Conservation (phyloP, 805 yeast genomes). For the Spencermartinsiella europaea region DNA sequence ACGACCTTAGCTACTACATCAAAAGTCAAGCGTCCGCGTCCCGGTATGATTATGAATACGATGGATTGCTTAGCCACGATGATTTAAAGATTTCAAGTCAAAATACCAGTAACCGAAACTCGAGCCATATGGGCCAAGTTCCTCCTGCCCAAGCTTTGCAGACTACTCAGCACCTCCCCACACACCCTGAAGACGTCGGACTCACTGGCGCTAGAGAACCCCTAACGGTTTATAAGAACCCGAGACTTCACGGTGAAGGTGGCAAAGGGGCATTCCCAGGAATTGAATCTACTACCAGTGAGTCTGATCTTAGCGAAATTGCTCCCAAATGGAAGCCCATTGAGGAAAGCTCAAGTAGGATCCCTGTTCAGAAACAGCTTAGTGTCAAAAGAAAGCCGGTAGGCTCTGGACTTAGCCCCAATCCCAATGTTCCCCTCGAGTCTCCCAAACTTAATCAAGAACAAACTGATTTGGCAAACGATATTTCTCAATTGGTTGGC, state of each 20-base stretch:
- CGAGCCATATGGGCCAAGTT: background rate
- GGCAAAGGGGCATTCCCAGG: background rate
- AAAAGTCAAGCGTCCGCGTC: background rate
- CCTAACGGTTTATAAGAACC: background rate
- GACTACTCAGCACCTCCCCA: background rate
- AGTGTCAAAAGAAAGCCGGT: slow-evolving; percentile 22
- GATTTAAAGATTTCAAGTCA: background rate
- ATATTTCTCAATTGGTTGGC: slow-evolving; percentile 3
- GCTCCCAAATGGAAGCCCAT: slow-evolving; percentile 9
- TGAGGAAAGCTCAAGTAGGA: background rate
- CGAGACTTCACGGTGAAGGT: background rate
- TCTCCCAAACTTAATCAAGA: slow-evolving; percentile 1
- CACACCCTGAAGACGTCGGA: background rate
- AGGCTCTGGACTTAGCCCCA: slow-evolving; percentile 9
- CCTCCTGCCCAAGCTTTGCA: background rate
- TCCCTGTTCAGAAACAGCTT: slow-evolving; percentile 1
- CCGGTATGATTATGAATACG: background rate
- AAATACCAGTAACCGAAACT: background rate
- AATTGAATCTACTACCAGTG: background rate
- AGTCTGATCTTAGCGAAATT: slow-evolving; percentile 6
- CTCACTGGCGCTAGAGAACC: background rate
- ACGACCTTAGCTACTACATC: background rate
- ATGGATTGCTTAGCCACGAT: background rate
- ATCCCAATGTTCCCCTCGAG: background rate
- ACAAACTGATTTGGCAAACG: slow-evolving; percentile 7